phyloP scores from a whole-genome alignment of 164 flowering plant species.

The Magnolia sinica region DNA sequence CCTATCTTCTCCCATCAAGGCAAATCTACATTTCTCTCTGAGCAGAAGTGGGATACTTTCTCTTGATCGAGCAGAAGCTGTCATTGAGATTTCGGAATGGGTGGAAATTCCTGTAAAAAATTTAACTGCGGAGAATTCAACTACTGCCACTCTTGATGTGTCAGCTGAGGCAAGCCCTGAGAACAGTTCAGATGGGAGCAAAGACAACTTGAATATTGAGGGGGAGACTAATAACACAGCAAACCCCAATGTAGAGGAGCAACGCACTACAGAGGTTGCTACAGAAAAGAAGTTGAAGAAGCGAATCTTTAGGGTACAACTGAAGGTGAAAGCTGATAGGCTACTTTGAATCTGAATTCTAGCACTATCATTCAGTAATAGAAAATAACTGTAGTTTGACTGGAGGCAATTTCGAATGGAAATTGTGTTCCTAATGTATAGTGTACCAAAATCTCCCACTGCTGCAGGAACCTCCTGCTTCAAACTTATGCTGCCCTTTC shows the following conservation, averaged over 20 bases:
- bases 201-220: slow-evolving; percentile 35
- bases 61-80: slow-evolving; percentile 90
- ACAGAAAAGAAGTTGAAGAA: slow-evolving; percentile 88
- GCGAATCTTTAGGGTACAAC: slow-evolving; percentile 80
- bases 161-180: slow-evolving; percentile 44
- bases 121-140: slow-evolving; percentile 64
- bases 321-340: slow-evolving; percentile 54
- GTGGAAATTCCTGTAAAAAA: slow-evolving; percentile 87
- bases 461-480: too few relatives aligned
- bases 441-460: too few relatives aligned
- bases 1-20: slow-evolving; percentile 90
- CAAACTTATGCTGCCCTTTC: too few relatives aligned
- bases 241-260: slow-evolving; percentile 39
- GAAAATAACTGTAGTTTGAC: background rate
- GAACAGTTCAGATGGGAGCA: slow-evolving; percentile 44
- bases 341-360: background rate
- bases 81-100: slow-evolving; percentile 92
- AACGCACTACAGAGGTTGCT: slow-evolving; percentile 31
- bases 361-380: background rate
- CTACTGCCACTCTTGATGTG: slow-evolving; percentile 40
- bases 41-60: slow-evolving; percentile 88
- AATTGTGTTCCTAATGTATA: background rate
- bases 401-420: background rate
- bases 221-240: slow-evolving; percentile 28
- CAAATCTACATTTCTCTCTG: slow-evolving; percentile 86